A percentile compares a stretch with the other conserved stretches of the same genome.
These are phyloP conservation scores for Ophiostoma triangulosporum DNA, from an alignment of 2,329 filamentous ascomycete species.

Conservation along the genomic window DNA sequence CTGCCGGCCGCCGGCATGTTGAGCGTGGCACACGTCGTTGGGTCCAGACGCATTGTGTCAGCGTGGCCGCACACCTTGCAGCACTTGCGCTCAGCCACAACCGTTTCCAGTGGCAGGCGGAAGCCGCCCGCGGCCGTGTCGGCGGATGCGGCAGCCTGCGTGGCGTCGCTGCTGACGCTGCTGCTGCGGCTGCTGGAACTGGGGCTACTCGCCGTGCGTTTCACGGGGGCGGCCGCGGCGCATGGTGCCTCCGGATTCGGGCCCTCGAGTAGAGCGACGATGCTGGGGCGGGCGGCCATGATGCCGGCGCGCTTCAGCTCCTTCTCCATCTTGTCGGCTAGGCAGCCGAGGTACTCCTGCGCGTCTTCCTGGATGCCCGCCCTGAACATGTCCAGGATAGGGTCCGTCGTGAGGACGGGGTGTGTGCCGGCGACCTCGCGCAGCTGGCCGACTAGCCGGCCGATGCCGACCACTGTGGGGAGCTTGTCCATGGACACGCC, in stretches of 20 bases:
- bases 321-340: slow-evolving; percentile 73
- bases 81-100: slow-evolving; percentile 76
- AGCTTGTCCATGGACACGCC: slow-evolving; percentile 22
- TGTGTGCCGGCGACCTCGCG: slow-evolving; percentile 60
- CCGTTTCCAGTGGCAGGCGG: slow-evolving; percentile 72
- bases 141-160: slow-evolving; percentile 22
- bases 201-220: background rate
- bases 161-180: no score
- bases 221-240: no score
- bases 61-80: slow-evolving; percentile 78
- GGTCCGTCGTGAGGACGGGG: slow-evolving; percentile 66
- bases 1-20: slow-evolving; percentile 51
- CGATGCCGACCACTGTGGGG: slow-evolving; percentile 37
- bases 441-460: slow-evolving; percentile 54
- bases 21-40: slow-evolving; percentile 87
- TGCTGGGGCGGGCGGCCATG: slow-evolving; percentile 18
- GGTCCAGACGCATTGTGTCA: slow-evolving; percentile 77
- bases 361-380: slow-evolving; percentile 96
- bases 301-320: slow-evolving; percentile 45
- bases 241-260: no score
- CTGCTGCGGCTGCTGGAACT: background rate
- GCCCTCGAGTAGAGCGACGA: slow-evolving; percentile 27
- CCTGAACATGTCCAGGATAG: slow-evolving; percentile 77
- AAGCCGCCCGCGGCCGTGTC: no score
- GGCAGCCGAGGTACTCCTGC: slow-evolving; percentile 89